A percentile compares a stretch with the other conserved stretches of the same genome.
Conservation (phyloP, 2,329 filamentous ascomycete genomes). For the Myrmaecium sp. region DNA sequence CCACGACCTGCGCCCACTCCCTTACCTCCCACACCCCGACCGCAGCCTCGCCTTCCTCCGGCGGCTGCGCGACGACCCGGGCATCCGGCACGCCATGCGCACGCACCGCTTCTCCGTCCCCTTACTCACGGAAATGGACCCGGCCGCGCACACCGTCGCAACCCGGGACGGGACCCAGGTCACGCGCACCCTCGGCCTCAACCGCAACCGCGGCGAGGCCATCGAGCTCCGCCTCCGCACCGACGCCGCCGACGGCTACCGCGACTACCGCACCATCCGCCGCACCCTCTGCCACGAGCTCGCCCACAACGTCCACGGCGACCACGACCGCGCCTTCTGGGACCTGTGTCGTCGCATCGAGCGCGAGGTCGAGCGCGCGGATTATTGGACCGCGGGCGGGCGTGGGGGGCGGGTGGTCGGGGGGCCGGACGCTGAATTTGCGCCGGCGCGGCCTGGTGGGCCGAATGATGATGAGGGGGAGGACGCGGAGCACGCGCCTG, state of each 20-base stretch:
- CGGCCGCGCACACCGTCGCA: slow-evolving; percentile 50
- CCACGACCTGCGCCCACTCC: slow-evolving; percentile 54
- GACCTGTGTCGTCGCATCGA: slow-evolving; percentile 75
- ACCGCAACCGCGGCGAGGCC: slow-evolving; percentile 72
- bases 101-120: slow-evolving; percentile 73
- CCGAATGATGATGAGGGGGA: slow-evolving; percentile 16
- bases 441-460: too few relatives aligned
- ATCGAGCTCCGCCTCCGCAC: slow-evolving; percentile 86
- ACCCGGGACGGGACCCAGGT: too few relatives aligned
- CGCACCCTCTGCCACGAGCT: slow-evolving; percentile 91
- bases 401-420: too few relatives aligned
- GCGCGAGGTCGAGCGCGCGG: slow-evolving; percentile 61
- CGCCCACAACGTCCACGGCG: slow-evolving; percentile 73
- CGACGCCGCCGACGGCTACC: slow-evolving; percentile 82
- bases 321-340: slow-evolving; percentile 83
- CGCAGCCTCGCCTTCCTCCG: slow-evolving; percentile 56
- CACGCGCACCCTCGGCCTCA: slow-evolving; percentile 68
- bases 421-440: too few relatives aligned
- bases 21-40: slow-evolving; percentile 59
- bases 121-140: slow-evolving; percentile 90
- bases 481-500: slow-evolving; percentile 22
- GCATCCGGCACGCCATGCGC: slow-evolving; percentile 69
- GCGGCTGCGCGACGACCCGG: slow-evolving; percentile 63
- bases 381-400: slow-evolving; percentile 64
- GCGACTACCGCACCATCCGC: slow-evolving; percentile 81